phyloP scores from a whole-genome alignment of 2,329 filamentous ascomycete genomes.

The Furcasterigmium sp. region DNA sequence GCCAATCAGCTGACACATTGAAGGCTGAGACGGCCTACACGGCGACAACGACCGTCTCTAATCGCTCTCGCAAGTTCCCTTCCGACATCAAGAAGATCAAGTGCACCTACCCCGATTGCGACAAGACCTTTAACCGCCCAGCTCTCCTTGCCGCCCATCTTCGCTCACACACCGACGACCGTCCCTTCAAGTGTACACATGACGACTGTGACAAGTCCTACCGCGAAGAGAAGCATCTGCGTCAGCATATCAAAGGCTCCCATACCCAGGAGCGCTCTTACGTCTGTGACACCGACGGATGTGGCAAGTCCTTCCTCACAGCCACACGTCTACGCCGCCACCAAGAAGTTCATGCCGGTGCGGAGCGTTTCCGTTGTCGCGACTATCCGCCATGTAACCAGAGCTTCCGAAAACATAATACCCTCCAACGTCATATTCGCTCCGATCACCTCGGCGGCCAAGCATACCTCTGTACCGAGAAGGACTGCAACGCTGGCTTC shows the following conservation, averaged over 20 bases:
- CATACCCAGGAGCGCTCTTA: conserved; percentile 63
- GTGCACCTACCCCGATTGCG: conserved; percentile 70
- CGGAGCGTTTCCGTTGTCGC: conserved; percentile 67
- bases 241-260: conserved; percentile 77
- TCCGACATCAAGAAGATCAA: conserved; percentile 71
- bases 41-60: conserved; percentile 10
- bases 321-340: conserved; percentile 74
- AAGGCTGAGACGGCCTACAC: conserved; percentile 10
- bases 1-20: conserved; percentile 8
- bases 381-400: conserved; percentile 66
- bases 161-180: conserved; percentile 79
- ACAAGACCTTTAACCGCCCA: conserved; percentile 83
- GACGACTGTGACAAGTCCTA: conserved; percentile 77
- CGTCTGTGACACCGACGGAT: conserved; percentile 64
- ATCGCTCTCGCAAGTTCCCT: conserved; percentile 44
- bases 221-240: conserved; percentile 78
- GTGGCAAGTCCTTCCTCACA: conserved; percentile 77
- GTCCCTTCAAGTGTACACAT: conserved; percentile 69
- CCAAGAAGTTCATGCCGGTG: conserved; percentile 67
- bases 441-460: conserved; percentile 68
- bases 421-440: conserved; percentile 76
- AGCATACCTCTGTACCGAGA: conserved; percentile 64
- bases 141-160: conserved; percentile 75
- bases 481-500: conserved; percentile 62
- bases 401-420: conserved; percentile 83